These are phyloP conservation scores for Lactifluus hygrophoroides DNA, from an alignment of 768 basidiomycete genomes.

Conservation along the genomic window DNA sequence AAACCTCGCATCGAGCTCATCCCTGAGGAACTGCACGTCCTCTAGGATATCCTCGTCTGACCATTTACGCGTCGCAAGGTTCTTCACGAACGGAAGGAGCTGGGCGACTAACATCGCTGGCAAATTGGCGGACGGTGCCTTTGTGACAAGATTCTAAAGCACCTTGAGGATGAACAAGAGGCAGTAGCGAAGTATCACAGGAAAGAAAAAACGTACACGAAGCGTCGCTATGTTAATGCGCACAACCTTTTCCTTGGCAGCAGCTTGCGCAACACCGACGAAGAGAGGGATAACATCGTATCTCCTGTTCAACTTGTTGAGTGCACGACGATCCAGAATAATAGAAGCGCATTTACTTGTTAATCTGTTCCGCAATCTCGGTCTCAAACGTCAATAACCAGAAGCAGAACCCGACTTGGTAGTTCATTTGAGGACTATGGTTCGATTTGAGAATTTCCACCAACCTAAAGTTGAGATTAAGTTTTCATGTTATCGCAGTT, in stretches of 20 bases:
- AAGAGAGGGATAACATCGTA: conserved; percentile 85
- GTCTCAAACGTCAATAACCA: conserved; percentile 93
- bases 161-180: background rate
- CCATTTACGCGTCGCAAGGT: conserved; percentile 78
- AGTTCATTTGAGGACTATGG: conserved; percentile 88
- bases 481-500: background rate
- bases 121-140: conserved; percentile 81
- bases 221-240: conserved; percentile 90
- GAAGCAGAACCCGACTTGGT: conserved; percentile 86
- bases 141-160: conserved; percentile 75
- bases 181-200: background rate
- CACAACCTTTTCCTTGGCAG: conserved; percentile 95
- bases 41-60: conserved; percentile 93
- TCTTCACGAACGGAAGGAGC: conserved; percentile 79
- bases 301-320: conserved; percentile 43
- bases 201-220: conserved; percentile 41
- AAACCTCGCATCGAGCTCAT: conserved; percentile 78
- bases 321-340: background rate
- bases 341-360: conserved; percentile 50
- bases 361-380: conserved; percentile 75
- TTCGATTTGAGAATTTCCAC: conserved; percentile 76
- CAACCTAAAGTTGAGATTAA: conserved; percentile 40
- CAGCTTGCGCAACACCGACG: conserved; percentile 74
- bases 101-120: conserved; percentile 89
- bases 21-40: conserved; percentile 80